Conservation (phyloP, 345 rosid genomes). For the Camelina sativa region DNA sequence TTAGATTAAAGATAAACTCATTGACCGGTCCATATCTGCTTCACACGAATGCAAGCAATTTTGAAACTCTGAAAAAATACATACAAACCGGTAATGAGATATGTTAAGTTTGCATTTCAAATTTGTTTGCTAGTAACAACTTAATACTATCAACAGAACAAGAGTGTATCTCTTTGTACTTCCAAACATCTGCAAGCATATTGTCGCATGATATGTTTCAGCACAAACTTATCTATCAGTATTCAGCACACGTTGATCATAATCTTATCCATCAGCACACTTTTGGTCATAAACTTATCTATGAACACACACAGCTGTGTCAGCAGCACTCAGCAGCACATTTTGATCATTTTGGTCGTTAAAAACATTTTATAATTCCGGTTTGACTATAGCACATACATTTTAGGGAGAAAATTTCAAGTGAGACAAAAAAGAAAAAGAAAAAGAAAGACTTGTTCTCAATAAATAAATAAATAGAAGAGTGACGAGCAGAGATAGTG, state of each 20-base stretch:
- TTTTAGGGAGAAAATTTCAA: neutral
- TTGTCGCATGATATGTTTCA: neutral
- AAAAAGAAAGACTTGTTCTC: neutral
- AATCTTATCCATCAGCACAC: too few species aligned
- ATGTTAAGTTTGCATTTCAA: neutral
- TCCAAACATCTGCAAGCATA: too few species aligned
- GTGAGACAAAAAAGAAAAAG: neutral
- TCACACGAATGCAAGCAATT: neutral
- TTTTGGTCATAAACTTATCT: too few species aligned
- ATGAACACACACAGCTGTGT: neutral
- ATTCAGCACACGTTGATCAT: too few species aligned
- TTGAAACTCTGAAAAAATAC: neutral
- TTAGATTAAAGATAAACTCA: neutral
- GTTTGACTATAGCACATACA: too few species aligned
- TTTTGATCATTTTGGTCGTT: too few species aligned
- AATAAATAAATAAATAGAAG: neutral
- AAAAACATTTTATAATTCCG: too few species aligned
- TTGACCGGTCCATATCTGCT: conserved; percentile 3
- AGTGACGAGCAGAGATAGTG: conserved; percentile 15
- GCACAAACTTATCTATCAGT: neutral
- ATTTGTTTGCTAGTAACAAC: neutral
- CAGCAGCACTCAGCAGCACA: neutral
- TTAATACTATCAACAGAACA: neutral
- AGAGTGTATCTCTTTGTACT: neutral
- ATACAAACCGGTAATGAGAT: neutral